Evolutionary conservation across 2,329 filamentous ascomycete genomes (phyloP), one percentile per base, ranked within the genome.

Genomic region (Aspergillus aculeatinus): DNA sequence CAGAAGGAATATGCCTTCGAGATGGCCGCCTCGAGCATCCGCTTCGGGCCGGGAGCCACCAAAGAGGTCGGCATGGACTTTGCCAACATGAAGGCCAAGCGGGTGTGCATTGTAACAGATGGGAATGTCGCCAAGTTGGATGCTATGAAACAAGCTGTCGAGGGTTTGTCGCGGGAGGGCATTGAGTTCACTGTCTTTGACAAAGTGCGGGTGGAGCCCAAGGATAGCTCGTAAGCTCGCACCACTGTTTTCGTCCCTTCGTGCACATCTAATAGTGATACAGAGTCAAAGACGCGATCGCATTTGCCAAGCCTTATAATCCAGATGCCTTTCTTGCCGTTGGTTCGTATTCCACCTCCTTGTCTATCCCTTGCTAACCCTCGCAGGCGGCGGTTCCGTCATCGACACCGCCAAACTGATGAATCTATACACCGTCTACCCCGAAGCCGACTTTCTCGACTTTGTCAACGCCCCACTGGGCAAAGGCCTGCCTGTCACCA

Each of bases 391-490:
- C 67, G 95, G 95, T 42, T 96, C 92, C 44, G 95, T 98, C 66
- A 99, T 99, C 67, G 95, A 99, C 77, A 99, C 95, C 0, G 94
- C 95, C 57, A 99, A 99, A 78, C 83, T 99, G 59, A 98, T 99
- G 93, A 99, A 99, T 73, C 84, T 99, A 0, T 98, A 98, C 79
- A 90, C 89, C 0, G 88, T 87, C 63, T 97, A 92, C 73, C 93
- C 93, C 0, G 90, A 97, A 7, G 94, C 94, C 35, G 91, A 95
- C 68, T 97, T 99, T 73, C 83, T 98, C 39, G 94, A 99, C 81
- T 99, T 99, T 69, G 95, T 99, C 76, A 98, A 98, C 72, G 94
- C 94, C 0, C 95, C 95, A 0, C 80, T 98, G 0, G 95, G 95
- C 60, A 92, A 90, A 63, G 95, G 95, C 4, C 78, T 85, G 25